These are phyloP conservation scores for Hypoxylon sp. DNA, from an alignment of 2,329 filamentous ascomycete genomes.

Conservation along the genomic window DNA sequence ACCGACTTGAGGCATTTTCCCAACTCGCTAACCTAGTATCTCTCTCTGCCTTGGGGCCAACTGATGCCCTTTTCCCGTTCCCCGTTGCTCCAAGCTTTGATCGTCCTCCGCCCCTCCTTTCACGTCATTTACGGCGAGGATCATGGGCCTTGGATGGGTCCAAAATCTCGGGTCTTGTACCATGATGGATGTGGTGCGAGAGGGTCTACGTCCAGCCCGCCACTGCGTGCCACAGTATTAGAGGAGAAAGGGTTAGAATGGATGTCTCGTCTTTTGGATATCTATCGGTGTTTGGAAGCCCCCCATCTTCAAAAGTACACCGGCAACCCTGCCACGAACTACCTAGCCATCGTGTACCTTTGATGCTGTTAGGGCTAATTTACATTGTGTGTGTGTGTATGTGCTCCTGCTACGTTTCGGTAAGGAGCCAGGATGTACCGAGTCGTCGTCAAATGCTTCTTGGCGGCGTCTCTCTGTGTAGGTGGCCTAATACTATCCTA, in stretches of 20 bases:
- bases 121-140: constrained; percentile 30
- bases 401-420: not conserved
- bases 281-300: not conserved
- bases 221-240: constrained; percentile 4
- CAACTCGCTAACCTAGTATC: not conserved
- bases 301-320: not conserved
- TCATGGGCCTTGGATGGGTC: constrained; percentile 21
- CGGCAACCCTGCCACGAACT: not conserved
- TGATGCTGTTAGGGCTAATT: constrained; percentile 1
- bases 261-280: not conserved
- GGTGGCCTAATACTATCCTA: not conserved
- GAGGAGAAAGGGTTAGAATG: not conserved
- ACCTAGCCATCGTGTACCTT: constrained; percentile 6
- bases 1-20: constrained; percentile 34
- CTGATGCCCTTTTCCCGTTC: not conserved
- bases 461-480: constrained; percentile 3
- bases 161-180: constrained; percentile 16
- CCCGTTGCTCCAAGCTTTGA: constrained; percentile 19
- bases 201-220: not conserved
- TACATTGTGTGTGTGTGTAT: not conserved
- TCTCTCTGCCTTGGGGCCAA: constrained; percentile 7
- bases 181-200: not conserved
- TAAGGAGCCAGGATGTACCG: not conserved
- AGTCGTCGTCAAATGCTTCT: not conserved
- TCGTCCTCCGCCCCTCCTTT: constrained; percentile 36